Evolutionary conservation across 768 basidiomycete genomes (phyloP).

Genomic region (Pleurotus pulmonarius): DNA sequence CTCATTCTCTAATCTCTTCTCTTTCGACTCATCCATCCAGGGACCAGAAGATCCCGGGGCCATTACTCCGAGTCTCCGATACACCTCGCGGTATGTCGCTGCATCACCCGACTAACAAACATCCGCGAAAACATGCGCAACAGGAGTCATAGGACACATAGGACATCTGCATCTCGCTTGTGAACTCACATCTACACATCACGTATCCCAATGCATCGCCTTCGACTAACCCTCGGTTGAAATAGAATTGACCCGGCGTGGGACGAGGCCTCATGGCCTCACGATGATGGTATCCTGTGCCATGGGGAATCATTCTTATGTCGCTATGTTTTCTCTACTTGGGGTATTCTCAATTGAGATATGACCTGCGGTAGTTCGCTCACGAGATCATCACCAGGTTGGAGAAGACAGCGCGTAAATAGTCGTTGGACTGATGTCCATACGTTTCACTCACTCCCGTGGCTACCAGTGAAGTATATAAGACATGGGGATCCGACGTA

Average conservation of each 20-base stretch:
- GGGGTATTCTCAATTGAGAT: neutral
- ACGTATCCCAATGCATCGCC: no score
- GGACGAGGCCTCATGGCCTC: neutral
- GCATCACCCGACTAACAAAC: no score
- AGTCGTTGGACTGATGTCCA: neutral
- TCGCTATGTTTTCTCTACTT: neutral
- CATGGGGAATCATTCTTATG: neutral
- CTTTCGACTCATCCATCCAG: no score
- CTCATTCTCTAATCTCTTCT: no score
- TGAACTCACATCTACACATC: no score
- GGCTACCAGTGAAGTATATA: neutral
- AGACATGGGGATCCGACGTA: neutral
- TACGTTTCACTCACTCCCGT: neutral
- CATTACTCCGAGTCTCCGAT: no score
- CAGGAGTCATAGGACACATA: no score
- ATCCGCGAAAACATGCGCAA: no score
- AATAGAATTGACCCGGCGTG: neutral
- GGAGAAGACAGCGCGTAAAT: neutral
- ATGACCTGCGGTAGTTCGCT: neutral
- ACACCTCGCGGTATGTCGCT: no score
- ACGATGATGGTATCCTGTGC: neutral
- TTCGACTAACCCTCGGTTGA: no score
- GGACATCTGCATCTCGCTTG: no score
- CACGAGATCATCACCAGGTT: neutral
- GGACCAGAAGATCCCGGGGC: no score